Base-by-base conservation (phyloP, 306 rosid species). In the Dalbergia oliveri region DNA sequence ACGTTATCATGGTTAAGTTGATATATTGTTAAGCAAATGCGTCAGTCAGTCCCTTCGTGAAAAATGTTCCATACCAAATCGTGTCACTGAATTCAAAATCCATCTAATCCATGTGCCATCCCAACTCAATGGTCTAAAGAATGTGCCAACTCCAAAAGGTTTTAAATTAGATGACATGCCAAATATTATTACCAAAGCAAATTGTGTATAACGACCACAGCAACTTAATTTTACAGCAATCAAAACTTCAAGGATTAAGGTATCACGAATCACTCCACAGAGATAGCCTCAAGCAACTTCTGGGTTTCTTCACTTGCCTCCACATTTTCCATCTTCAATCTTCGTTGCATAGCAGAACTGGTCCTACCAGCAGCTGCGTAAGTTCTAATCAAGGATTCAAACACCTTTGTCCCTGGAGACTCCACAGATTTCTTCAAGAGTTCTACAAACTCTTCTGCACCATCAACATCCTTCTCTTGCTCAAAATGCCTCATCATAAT, bases 281-380 rank as follows among this genome's bases (percentile, higher is more conserved):
- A 84, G 66, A 95, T 82, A 59, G 81, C 81, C 41, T 91, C 88
- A 19, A 95, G 94, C 84, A 95, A 78, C 83, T 93, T 91, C 83
- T 79, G 67, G 79, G 88, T 68, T 16, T 79, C 90, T 77, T 90
- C 93, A 31, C 78, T 84, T 81, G 93, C 87, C n/a, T 82, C 87
- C 81, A 90, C 91, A 14, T 90, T 88, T 84, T 93, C 99, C 99
- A 95, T 95, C 87, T 89, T 91, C 87, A 95, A 76, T 60, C 93
- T 75, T 4, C 86, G 92, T 3, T 54, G 90, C 85, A 93, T 78
- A 6, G 84, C 69, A 14, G 88, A 76, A 71, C 84, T 91, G 34
- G 80, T 90, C 87, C 83, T 91, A 68, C 96, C 98, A 12, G 99
- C 90, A 58, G 91, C 90, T 6, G 88, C 85, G 3, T 95, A 91